These are phyloP conservation scores for Nannochloropsis granulata DNA, from an alignment of 108 stramenopile genomes.

Conservation along the genomic window DNA sequence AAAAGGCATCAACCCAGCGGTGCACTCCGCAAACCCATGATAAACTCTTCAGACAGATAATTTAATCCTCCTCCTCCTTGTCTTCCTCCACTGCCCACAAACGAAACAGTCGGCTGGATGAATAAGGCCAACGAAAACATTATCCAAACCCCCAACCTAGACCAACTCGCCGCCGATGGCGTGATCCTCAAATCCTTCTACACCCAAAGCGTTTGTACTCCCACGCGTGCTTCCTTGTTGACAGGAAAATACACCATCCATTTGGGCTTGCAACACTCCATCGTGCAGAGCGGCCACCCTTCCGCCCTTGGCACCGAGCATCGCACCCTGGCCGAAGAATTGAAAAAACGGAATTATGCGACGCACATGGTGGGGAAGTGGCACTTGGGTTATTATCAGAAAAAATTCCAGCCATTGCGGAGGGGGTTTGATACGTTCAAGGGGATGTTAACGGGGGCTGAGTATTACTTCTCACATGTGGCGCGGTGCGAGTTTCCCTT, in stretches of 20 bases:
- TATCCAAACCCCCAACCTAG: slow-evolving; percentile 6
- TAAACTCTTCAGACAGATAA: no score
- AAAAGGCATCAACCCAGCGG: no score
- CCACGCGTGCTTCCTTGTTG: slow-evolving; percentile 13
- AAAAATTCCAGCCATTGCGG: slow-evolving; percentile 7
- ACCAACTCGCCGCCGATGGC: not conserved
- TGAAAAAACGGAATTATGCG: slow-evolving; percentile 3
- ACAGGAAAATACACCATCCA: slow-evolving; percentile 19
- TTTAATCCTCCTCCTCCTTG: no score
- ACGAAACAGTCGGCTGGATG: not conserved
- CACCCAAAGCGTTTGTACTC: slow-evolving; percentile 5
- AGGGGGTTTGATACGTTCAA: slow-evolving; percentile 22
- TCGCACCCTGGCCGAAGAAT: not conserved
- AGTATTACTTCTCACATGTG: not conserved
- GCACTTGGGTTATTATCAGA: slow-evolving; percentile 15
- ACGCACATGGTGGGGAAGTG: slow-evolving; percentile 38
- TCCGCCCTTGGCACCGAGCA: not conserved
- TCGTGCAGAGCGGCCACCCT: not conserved
- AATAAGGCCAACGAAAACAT: not conserved
- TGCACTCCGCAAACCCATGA: no score
- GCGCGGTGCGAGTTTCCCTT: not conserved
- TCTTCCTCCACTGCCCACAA: no score
- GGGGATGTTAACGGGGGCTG: slow-evolving; percentile 19
- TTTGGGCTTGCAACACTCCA: slow-evolving; percentile 7
- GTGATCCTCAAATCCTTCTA: slow-evolving; percentile 7